These are phyloP conservation scores for Cardamine resedifolia DNA, from an alignment of 345 rosid genomes.

Conservation along the genomic window DNA sequence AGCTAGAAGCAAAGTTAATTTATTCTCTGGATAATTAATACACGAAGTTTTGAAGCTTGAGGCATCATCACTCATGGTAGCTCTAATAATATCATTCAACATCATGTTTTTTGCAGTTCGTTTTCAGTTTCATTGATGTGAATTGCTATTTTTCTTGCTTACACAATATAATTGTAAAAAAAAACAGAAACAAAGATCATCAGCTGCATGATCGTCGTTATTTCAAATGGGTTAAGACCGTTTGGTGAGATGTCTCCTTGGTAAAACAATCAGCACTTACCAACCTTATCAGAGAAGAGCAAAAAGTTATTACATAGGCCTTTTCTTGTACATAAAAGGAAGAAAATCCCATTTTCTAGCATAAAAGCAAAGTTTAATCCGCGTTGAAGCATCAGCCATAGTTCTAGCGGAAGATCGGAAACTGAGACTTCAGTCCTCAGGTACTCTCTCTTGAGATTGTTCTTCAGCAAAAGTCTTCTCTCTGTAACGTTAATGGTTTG, in stretches of 20 bases:
- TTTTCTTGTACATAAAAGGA: not conserved
- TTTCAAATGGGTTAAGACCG: not conserved
- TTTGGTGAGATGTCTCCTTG: conserved; percentile 11
- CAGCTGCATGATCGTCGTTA: not conserved
- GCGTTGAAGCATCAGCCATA: not conserved
- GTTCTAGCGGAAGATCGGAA: not conserved
- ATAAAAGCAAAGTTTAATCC: not conserved
- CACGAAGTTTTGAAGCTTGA: conserved; percentile 31
- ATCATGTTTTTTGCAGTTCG: not conserved
- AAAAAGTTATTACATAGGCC: not conserved
- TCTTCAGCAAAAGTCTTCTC: not conserved
- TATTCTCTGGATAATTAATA: conserved; percentile 16
- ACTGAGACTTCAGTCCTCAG: not conserved
- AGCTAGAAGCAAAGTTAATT: conserved; percentile 18
- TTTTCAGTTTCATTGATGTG: not conserved
- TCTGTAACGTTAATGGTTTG: not conserved
- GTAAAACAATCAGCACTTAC: not conserved
- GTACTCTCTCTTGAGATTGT: conserved; percentile 4
- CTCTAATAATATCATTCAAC: conserved; percentile 29
- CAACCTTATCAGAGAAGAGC: not conserved
- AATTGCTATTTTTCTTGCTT: not conserved
- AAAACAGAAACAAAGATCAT: not conserved
- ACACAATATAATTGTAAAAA: not conserved
- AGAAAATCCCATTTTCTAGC: not conserved
- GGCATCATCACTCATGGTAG: conserved; percentile 12